Evolutionary conservation across 2,329 filamentous ascomycete species (phyloP), one percentile per base, ranked within the genome.

Genomic region (Colletotrichum tabaci): DNA sequence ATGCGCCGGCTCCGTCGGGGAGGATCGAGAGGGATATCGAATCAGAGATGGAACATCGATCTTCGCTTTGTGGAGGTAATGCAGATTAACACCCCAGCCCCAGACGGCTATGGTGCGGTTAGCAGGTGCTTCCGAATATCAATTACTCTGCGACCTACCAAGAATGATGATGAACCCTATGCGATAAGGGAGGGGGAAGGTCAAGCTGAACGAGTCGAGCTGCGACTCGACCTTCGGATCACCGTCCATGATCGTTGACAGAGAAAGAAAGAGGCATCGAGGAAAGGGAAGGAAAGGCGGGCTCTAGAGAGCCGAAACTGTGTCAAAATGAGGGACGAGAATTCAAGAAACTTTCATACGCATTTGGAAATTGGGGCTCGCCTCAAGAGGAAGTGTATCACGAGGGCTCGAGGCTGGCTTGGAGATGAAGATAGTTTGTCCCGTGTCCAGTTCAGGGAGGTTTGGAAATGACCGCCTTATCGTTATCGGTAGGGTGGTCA

Each of bases 1-100:
- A 81, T 96, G 94, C 50, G 93, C 87, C 47, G 89, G 87, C 76
- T 95, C 92, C 72, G 91, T 88, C 71, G 91, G 84, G 61, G 91
- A 93, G 62, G 90, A 84, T 75, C 94, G 93, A 52, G 89, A 85
- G 49, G 95, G 94, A 82, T 98, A 98, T 81, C 93, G 92, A 77
- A 98, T 94, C 69, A 98, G 88, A 42, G 91, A 87, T 23, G 94
- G 93, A 66, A 97, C 93, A 82, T 98, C 94, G 84, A 99, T 97
- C 80, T 93, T 93, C 78, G 91, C 86, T 70, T 90, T 83, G 77
- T 92, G 88, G 72, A 98, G 91, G 83, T 94, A 95, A 80, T 98
- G 95, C 50, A 98, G 90, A 84, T 98, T 98, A 76, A 93, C 83
- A 75, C 92, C 95, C 95, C 96, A 99, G 80, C 94, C 95, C 96